Evolutionary conservation across 2,329 filamentous ascomycete genomes (phyloP), one percentile per base, ranked within the genome.

Genomic region (Verticillium klebahnii): DNA sequence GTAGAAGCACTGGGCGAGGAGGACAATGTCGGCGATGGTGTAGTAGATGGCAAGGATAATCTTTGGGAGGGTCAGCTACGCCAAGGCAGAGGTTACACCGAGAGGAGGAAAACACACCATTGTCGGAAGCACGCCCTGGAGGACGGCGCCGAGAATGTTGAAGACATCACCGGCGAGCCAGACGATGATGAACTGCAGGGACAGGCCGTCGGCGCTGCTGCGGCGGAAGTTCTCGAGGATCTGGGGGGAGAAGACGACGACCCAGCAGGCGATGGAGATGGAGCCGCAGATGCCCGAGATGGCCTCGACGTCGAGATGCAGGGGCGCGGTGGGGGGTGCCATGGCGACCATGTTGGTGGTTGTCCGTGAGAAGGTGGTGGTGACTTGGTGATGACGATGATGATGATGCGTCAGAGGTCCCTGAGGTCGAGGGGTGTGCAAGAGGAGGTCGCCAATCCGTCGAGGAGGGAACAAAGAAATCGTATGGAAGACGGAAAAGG

Each of bases 191-290:
- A 98, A 99, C 61, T 94, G 89, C 15, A 97, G 85, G 0, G 92
- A 96, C 1, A 98, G 82, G 2, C 93, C 94, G 73, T 97, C 92
- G 62, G 93, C 92, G 50, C 90, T 96, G 67, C 86, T 81, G 61
- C 93, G 86, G 65, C 88, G 89, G 78, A 97, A 97, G 73, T 97
- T 97, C 72, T 97, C 92, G 69, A 97, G 89, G 69, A 99, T 97
- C 69, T 99, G 95, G 2, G 95, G 95, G 1, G 92, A 95, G 79
- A 97, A 99, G 62, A 99, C 95, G 39, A 98, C 92, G 62, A 98
- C 91, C 95, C 95, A 97, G 74, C 93, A 97, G 58, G 93, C 93
- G 72, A 99, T 97, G 56, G 92, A 97, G 68, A 99, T 93, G 9
- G 93, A 97, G 39, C 93, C 92, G 63, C 56, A 69, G 69, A 97